Percentiles rank a stretch among this genome's conserved stretches.
These are phyloP conservation scores for Fusarium zealandicum DNA, from an alignment of 2,329 filamentous ascomycete genomes.

Conservation along the genomic window DNA sequence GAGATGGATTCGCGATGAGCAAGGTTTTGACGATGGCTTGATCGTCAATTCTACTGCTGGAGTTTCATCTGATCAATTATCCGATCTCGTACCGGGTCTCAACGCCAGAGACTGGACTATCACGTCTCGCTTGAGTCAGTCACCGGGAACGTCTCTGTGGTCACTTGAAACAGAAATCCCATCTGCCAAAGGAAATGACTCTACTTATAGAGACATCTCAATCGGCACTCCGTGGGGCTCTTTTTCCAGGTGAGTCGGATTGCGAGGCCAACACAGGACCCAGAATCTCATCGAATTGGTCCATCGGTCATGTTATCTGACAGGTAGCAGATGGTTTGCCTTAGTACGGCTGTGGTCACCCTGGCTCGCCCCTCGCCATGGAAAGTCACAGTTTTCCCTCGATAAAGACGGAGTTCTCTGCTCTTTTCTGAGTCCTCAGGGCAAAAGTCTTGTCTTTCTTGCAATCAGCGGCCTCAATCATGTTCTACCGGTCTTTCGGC, in stretches of 20 bases:
- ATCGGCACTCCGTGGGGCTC: slow-evolving; percentile 69
- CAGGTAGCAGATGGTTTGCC: slow-evolving; percentile 72
- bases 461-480: slow-evolving; percentile 78
- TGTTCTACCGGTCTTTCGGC: slow-evolving; percentile 73
- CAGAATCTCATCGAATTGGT: background rate
- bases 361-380: slow-evolving; percentile 91
- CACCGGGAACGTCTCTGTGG: slow-evolving; percentile 74
- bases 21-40: slow-evolving; percentile 69
- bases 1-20: slow-evolving; percentile 75
- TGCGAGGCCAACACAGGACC: background rate
- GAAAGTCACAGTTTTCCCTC: slow-evolving; percentile 68
- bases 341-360: slow-evolving; percentile 80
- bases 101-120: slow-evolving; percentile 61
- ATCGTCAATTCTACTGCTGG: slow-evolving; percentile 53
- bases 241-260: slow-evolving; percentile 57
- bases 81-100: slow-evolving; percentile 64
- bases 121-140: slow-evolving; percentile 66
- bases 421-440: slow-evolving; percentile 76
- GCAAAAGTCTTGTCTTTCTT: slow-evolving; percentile 78
- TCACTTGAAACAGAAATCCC: slow-evolving; percentile 65
- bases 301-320: slow-evolving; percentile 1
- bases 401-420: slow-evolving; percentile 81
- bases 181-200: slow-evolving; percentile 63
- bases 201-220: slow-evolving; percentile 61
- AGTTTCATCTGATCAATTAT: slow-evolving; percentile 51